Evolutionary conservation across 1,284 basidiomycete species (phyloP).

Genomic region (Apiotrichum gracile): DNA sequence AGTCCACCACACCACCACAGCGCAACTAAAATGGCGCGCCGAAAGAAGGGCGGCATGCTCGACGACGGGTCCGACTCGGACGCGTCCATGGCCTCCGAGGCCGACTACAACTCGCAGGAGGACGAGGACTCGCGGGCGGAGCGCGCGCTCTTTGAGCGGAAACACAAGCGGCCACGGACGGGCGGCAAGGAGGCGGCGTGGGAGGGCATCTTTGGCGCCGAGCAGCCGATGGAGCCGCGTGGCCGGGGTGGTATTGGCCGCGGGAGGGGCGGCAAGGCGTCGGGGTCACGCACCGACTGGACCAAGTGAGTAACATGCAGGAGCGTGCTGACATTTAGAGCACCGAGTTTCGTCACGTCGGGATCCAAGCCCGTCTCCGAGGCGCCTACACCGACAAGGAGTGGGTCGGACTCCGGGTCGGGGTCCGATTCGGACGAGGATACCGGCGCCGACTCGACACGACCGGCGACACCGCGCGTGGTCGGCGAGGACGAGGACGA

Average conservation of each 20-base stretch:
- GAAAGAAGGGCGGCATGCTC: constrained; percentile 65
- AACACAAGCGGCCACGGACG: constrained; percentile 59
- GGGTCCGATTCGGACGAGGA: constrained; percentile 6
- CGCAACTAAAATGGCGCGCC: constrained; percentile 61
- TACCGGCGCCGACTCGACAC: not conserved
- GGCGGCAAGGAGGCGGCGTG: constrained; percentile 68
- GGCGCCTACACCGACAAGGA: constrained; percentile 18
- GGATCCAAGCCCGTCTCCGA: not conserved
- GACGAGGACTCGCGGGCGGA: constrained; percentile 70
- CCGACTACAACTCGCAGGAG: constrained; percentile 50
- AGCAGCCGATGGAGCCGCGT: constrained; percentile 50
- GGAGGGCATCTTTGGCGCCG: constrained; percentile 71
- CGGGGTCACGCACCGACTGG: constrained; percentile 55
- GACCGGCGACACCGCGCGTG: constrained; percentile 22
- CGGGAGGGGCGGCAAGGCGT: constrained; percentile 47
- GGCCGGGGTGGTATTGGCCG: constrained; percentile 24
- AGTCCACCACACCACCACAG: not conserved
- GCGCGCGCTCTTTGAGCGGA: constrained; percentile 69
- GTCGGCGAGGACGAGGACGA: constrained; percentile 21
- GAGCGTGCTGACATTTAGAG: constrained; percentile 37
- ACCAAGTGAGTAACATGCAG: constrained; percentile 55
- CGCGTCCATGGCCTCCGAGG: constrained; percentile 50
- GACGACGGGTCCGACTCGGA: constrained; percentile 65
- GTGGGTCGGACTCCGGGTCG: not conserved
- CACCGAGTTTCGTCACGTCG: constrained; percentile 58